A percentile compares a stretch with the other conserved stretches of the same genome.
These are phyloP conservation scores for Globisporangium sylvaticum DNA, from an alignment of 352 stramenopile species.

Conservation along the genomic window DNA sequence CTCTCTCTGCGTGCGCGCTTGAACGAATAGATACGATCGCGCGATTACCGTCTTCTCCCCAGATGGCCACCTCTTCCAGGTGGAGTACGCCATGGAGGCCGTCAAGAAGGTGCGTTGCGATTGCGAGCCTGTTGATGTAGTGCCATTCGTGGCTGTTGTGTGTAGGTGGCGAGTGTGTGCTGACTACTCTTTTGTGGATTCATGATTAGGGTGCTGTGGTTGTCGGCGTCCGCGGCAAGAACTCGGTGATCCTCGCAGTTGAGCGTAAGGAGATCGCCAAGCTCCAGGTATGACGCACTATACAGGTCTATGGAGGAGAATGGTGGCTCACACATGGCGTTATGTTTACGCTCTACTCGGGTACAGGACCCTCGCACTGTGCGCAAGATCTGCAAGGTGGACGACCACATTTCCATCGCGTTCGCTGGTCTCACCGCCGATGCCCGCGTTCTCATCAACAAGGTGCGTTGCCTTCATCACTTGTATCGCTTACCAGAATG, in stretches of 20 bases:
- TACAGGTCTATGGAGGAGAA: too few relatives aligned
- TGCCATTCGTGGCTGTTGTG: too few relatives aligned
- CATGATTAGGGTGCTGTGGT: constrained; percentile 88
- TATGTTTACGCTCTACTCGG: background rate
- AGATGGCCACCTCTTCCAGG: constrained; percentile 99
- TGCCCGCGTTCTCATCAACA: constrained; percentile 97
- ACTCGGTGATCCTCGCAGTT: constrained; percentile 93
- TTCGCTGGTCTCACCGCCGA: constrained; percentile 98
- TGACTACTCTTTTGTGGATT: constrained; percentile 4
- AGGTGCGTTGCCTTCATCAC: constrained; percentile 43
- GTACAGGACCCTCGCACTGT: constrained; percentile 94
- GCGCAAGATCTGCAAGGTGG: constrained; percentile 98
- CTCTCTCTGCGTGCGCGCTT: background rate
- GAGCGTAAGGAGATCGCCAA: constrained; percentile 89
- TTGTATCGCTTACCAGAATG: background rate
- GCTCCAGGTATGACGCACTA: constrained; percentile 73
- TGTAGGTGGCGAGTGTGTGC: background rate
- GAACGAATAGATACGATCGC: constrained; percentile 93
- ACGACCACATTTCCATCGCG: constrained; percentile 97
- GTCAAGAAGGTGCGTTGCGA: constrained; percentile 92
- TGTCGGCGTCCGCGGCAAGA: constrained; percentile 95
- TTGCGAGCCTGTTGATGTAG: too few relatives aligned
- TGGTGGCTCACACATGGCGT: background rate
- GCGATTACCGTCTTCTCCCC: constrained; percentile 99
- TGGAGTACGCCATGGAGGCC: constrained; percentile 99